phyloP scores from a whole-genome alignment of 345 rosid species.

The Eutrema japonicum region DNA sequence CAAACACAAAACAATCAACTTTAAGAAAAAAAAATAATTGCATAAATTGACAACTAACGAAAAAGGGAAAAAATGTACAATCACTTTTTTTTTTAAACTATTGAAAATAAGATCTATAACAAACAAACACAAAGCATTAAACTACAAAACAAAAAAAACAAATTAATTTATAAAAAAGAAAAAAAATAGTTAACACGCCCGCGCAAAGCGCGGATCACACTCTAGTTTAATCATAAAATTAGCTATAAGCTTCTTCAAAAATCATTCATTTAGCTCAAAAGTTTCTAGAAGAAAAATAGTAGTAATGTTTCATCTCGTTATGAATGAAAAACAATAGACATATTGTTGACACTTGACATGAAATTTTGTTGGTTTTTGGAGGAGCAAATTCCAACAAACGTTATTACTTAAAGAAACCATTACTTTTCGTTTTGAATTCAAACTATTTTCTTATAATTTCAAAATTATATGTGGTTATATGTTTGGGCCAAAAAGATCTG shows the following conservation, averaged over 20 bases:
- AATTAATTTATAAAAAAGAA: no score
- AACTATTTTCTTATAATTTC: neutral
- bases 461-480: neutral
- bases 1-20: no score
- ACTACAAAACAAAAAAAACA: no score
- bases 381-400: neutral
- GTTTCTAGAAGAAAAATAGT: neutral
- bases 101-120: no score
- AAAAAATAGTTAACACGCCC: no score
- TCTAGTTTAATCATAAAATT: neutral
- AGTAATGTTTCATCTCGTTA: neutral
- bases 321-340: neutral
- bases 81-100: no score
- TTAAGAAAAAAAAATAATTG: no score
- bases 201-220: no score
- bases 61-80: no score
- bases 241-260: neutral
- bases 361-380: neutral
- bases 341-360: neutral
- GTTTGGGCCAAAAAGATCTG: slow-evolving; percentile 19
- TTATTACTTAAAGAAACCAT: neutral
- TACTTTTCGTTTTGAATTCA: neutral
- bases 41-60: no score
- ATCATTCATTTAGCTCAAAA: neutral
- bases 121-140: no score